Evolutionary conservation across 176 grass and related monocot species (phyloP), one percentile per base, ranked within the genome.

Genomic region (Hsuehochloa calcarea): DNA sequence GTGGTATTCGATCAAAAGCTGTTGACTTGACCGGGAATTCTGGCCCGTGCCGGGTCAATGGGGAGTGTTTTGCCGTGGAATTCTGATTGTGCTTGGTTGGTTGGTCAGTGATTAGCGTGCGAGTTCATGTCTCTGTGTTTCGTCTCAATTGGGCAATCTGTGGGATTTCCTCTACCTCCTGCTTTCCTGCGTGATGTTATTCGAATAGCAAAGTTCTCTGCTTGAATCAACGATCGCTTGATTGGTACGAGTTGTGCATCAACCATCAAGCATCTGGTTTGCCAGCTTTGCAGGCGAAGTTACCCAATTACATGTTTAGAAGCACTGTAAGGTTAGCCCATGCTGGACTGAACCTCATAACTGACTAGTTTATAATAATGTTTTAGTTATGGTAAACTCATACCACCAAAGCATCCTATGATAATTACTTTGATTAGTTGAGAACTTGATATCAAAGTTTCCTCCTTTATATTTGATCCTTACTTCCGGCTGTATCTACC

Each of bases 301-400:
- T 27, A 52, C 65, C 34, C 25, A 43, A 6, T 39, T 4, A 20
- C 11, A 83, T 11, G 4, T 76, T 43, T 25, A 76, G 4, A 51
- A 72, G 35, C 54, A 77, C 43, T 17, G 20, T 75, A 58, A 23
- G 17, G 46, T 38, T 87, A 47, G 44, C 50, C 39, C 39, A 77
- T 77, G 10, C 40, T 77, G 41, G 40, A 76, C 20, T 77, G 86
- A 77, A 60, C 71, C 39, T 82, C 62, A 69, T 38, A 69, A 19
- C 3, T 75, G 22, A 62, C 12, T 81, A 49, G 12, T 75, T 68
- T 82, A 54, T 37, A 51, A 0, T 46, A 1, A 4, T 59, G 12
- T 4, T 35, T 14, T 23, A 66, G 22, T 29, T 50, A 45, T 74
- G 50, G 39, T 56, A 56, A 49, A 78, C 84, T 66, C 16, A 26